These are phyloP conservation scores for Russula sp. DNA, from an alignment of 768 basidiomycete species.

Conservation along the genomic window DNA sequence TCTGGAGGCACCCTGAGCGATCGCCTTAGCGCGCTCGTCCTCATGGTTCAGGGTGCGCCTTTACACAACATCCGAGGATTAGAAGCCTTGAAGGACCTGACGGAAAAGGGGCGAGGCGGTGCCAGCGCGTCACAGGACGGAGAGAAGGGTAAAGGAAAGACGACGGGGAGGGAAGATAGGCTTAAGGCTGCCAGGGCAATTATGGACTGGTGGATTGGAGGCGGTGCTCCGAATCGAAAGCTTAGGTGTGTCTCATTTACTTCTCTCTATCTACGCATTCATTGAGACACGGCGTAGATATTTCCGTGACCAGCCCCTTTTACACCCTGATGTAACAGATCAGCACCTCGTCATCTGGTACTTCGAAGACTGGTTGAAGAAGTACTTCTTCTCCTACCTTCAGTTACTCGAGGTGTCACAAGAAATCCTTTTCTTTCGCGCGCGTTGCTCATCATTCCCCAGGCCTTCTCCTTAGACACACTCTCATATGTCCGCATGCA, in stretches of 20 bases:
- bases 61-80: conserved; percentile 81
- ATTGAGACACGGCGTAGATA: conserved; percentile 51
- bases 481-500: conserved; percentile 15
- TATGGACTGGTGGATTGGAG: conserved; percentile 97
- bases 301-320: conserved; percentile 82
- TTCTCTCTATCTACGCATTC: background rate
- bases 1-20: conserved; percentile 40
- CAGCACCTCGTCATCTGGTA: conserved; percentile 76
- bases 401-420: conserved; percentile 79
- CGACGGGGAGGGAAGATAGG: conserved; percentile 77
- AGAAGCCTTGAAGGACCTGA: conserved; percentile 70
- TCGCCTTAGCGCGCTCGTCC: conserved; percentile 44
- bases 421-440: background rate
- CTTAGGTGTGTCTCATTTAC: conserved; percentile 58
- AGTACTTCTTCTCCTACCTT: conserved; percentile 89
- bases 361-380: conserved; percentile 98
- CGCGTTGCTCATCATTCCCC: conserved; percentile 3
- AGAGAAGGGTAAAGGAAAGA: conserved; percentile 19
- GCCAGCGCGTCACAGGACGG: conserved; percentile 39
- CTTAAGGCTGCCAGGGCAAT: conserved; percentile 87
- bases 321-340: conserved; percentile 62
- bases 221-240: conserved; percentile 85
- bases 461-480: conserved; percentile 78
- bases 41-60: conserved; percentile 51
- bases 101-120: conserved; percentile 73